These are phyloP conservation scores for Allomyces javanicus DNA, from an alignment of 192 early-diverging fungal genomes.

Conservation along the genomic window DNA sequence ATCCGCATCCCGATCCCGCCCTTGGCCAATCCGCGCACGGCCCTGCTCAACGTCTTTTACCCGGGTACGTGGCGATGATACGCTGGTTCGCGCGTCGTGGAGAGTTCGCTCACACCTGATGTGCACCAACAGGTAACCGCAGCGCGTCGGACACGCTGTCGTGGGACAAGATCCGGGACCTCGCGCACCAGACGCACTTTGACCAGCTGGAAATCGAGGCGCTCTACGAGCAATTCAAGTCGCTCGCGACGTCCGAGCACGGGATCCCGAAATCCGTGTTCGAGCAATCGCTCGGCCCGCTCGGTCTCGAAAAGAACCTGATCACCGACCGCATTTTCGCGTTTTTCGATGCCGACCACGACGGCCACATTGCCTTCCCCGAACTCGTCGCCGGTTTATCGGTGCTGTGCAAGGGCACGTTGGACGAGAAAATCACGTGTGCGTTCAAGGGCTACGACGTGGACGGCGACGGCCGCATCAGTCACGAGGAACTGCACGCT, in stretches of 20 bases:
- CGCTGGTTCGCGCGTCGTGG: background rate
- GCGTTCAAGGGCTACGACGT: constrained; percentile 86
- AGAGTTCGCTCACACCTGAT: background rate
- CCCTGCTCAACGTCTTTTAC: constrained; percentile 56
- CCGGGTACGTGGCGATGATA: constrained; percentile 28
- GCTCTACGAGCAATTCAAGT: constrained; percentile 70
- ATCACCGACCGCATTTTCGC: constrained; percentile 70
- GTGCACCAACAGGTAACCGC: constrained; percentile 4
- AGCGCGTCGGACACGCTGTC: constrained; percentile 8
- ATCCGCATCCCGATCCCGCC: constrained; percentile 80
- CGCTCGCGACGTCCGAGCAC: constrained; percentile 50
- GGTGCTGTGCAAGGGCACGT: constrained; percentile 62
- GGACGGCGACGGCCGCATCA: constrained; percentile 65
- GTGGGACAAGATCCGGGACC: constrained; percentile 19
- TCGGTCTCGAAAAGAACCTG: constrained; percentile 63
- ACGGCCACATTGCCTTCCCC: constrained; percentile 53
- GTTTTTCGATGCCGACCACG: constrained; percentile 72
- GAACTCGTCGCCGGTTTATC: constrained; percentile 70
- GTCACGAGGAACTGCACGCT: constrained; percentile 56
- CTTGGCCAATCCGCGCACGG: constrained; percentile 55
- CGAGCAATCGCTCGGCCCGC: constrained; percentile 65
- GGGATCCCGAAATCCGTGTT: constrained; percentile 65
- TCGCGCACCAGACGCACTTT: constrained; percentile 47
- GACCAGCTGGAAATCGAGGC: constrained; percentile 66
- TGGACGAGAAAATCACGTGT: constrained; percentile 78